Conservation (phyloP, 371 early-diverging fungal genomes). For the Amoeboaphelidium occidentale region DNA sequence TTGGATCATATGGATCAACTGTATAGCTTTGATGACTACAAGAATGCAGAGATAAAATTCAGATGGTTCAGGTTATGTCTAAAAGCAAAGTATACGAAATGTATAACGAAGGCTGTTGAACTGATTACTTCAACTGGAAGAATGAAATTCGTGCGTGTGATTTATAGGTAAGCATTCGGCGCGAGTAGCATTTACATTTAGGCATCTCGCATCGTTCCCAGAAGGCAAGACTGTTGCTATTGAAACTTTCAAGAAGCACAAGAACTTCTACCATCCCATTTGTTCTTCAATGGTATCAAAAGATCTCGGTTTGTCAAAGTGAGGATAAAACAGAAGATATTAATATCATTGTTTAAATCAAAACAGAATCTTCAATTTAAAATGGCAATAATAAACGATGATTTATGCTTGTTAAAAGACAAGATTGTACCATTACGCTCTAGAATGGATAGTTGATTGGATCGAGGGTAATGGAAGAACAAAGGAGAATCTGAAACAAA, state of each 20-base stretch:
- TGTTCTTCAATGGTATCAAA: slow-evolving; percentile 52
- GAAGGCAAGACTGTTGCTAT: slow-evolving; percentile 45
- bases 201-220: too few relatives aligned
- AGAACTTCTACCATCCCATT: slow-evolving; percentile 81
- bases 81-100: slow-evolving; percentile 1
- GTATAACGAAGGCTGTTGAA: not conserved
- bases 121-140: not conserved
- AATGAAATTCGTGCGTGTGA: not conserved
- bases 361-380: too few relatives aligned
- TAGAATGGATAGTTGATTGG: too few relatives aligned
- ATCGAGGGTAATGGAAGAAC: too few relatives aligned
- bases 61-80: slow-evolving; percentile 66
- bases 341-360: too few relatives aligned
- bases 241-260: slow-evolving; percentile 47
- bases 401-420: too few relatives aligned
- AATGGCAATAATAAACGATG: too few relatives aligned
- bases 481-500: too few relatives aligned
- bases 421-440: too few relatives aligned
- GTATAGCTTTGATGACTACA: slow-evolving; percentile 37
- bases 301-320: slow-evolving; percentile 45
- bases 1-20: slow-evolving; percentile 39
- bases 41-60: slow-evolving; percentile 66
- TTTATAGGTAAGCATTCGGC: too few relatives aligned
- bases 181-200: not conserved
- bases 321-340: too few relatives aligned